Percentiles rank a stretch among this genome's conserved stretches.
These are phyloP conservation scores for Pichia nanzhaoensis DNA, from an alignment of 805 yeast species.

Conservation along the genomic window DNA sequence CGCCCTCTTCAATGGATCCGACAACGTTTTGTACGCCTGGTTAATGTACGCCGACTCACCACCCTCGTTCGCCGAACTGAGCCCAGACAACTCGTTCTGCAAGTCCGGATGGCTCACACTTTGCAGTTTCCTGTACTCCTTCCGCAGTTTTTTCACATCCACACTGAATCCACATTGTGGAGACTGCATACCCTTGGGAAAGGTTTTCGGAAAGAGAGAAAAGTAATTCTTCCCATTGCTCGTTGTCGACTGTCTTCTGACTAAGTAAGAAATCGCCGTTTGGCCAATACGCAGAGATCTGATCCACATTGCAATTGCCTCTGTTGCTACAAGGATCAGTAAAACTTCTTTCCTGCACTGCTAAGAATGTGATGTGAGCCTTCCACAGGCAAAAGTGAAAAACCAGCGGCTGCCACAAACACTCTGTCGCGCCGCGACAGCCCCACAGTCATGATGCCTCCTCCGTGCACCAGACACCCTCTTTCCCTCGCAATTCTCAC, in stretches of 20 bases:
- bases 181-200: constrained; percentile 41
- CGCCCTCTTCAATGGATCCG: constrained; percentile 65
- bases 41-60: constrained; percentile 52
- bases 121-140: constrained; percentile 72
- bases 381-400: no score
- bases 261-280: background rate
- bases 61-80: background rate
- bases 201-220: constrained; percentile 66
- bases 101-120: constrained; percentile 78
- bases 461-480: no score
- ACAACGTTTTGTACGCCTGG: constrained; percentile 67
- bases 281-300: no score
- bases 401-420: no score
- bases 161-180: constrained; percentile 37
- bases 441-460: no score
- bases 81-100: constrained; percentile 11
- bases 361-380: no score
- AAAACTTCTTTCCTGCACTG: no score
- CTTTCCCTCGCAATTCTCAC: no score
- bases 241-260: background rate
- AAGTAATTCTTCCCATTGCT: constrained; percentile 37
- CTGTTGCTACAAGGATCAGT: no score
- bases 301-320: no score
- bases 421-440: no score
- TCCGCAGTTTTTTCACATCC: constrained; percentile 49